phyloP scores from a whole-genome alignment of 768 basidiomycete genomes.

The Suillus bovinus region DNA sequence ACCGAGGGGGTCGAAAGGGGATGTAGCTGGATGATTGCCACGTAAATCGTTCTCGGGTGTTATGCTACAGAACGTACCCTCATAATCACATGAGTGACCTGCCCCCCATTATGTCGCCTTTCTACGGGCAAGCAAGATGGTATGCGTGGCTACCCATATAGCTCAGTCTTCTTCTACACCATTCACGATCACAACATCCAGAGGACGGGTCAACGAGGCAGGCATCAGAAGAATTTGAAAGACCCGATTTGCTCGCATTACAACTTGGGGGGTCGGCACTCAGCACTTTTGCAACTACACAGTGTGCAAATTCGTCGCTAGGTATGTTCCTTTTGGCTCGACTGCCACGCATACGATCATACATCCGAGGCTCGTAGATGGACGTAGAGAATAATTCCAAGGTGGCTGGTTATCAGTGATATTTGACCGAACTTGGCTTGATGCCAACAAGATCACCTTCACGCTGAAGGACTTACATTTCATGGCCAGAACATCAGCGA shows the following conservation, averaged over 20 bases:
- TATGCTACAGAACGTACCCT: not conserved
- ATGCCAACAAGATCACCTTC: conserved; percentile 66
- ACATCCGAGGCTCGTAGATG: conserved; percentile 57
- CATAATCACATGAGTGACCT: not conserved
- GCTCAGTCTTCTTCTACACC: not conserved
- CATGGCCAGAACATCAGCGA: conserved; percentile 69
- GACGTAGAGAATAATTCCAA: conserved; percentile 51
- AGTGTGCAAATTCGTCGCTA: conserved; percentile 49
- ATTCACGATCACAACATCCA: conserved; percentile 6
- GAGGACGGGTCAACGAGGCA: conserved; percentile 26
- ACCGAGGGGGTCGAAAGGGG: conserved; percentile 15
- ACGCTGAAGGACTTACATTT: conserved; percentile 75
- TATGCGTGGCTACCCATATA: not conserved
- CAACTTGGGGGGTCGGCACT: conserved; percentile 49
- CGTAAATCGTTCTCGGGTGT: not conserved
- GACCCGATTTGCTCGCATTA: conserved; percentile 39
- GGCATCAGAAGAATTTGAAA: conserved; percentile 20
- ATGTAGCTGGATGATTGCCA: not conserved
- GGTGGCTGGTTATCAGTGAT: conserved; percentile 50
- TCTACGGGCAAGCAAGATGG: no score
- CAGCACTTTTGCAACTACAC: conserved; percentile 52
- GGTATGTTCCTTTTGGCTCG: conserved; percentile 51
- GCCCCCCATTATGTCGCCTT: not conserved
- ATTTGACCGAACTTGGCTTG: conserved; percentile 67
- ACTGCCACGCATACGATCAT: conserved; percentile 53